Evolutionary conservation across 495 filamentous ascomycete species (phyloP).

Genomic region (Pseudomonodictys pantanalensis): DNA sequence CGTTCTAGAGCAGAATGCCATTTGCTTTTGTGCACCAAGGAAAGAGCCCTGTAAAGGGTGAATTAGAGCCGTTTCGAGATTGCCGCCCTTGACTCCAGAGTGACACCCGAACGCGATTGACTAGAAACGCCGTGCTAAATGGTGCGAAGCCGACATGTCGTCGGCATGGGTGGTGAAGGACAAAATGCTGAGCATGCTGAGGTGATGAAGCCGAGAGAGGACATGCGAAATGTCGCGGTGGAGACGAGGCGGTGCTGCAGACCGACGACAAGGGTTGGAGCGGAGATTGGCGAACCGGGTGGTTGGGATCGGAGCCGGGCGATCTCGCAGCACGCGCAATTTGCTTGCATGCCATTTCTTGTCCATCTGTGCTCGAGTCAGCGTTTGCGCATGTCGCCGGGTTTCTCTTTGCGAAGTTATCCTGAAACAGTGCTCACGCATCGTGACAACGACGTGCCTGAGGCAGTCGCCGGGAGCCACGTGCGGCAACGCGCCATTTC

Average conservation of each 20-base stretch:
- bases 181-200: not conserved
- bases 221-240: not conserved
- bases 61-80: constrained; percentile 23
- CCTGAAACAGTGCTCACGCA: too few species aligned
- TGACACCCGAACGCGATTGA: constrained; percentile 3
- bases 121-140: constrained; percentile 31
- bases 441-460: too few species aligned
- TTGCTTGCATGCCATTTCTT: constrained; percentile 9
- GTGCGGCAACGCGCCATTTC: not conserved
- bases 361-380: constrained; percentile 24
- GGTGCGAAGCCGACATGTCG: constrained; percentile 8
- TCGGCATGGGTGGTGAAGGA: not conserved
- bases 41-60: constrained; percentile 2
- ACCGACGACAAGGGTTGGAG: constrained; percentile 5
- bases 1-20: constrained; percentile 22
- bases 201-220: not conserved
- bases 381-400: not conserved
- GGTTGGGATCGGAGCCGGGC: constrained; percentile 10
- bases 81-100: constrained; percentile 20
- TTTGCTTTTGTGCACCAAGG: constrained; percentile 26
- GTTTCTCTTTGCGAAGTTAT: too few species aligned
- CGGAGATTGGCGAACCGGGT: constrained; percentile 11
- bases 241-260: not conserved
- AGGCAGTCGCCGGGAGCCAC: too few species aligned
- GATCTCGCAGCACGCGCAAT: constrained; percentile 19